Base-by-base conservation (phyloP, 352 stramenopile genomes). In the Pythium myriotylum region DNA sequence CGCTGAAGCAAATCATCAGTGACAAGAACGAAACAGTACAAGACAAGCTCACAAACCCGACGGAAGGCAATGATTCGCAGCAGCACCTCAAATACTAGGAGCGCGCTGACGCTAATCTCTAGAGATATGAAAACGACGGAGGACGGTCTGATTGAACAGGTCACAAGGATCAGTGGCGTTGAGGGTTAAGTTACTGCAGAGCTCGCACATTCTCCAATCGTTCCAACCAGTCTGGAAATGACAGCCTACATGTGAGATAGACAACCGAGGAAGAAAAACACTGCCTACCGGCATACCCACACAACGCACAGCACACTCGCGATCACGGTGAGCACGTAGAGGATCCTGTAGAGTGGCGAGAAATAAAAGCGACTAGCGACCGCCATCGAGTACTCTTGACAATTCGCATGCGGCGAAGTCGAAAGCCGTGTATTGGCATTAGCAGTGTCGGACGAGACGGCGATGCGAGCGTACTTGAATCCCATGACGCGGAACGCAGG, bases 351-450 rank as follows among this genome's bases (percentile, higher is more conserved):
- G 61, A 88, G 74, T 54, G 73, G 76, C 29, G 85, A 94, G 65
- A 94, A 94, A 72, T 94, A 94, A 20, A 94, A 70, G n/a, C 78
- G 82, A 47, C 82, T 91, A 20, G 81, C 79, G 32, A 94, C 71
- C 14, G 84, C 88, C 73, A 90, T 78, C 20, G 77, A 47, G 60
- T 92, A 87, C 67, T 94, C 85, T 40, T 67, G 73, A 49, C 80
- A 94, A 41, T 79, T 64, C 39, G 92, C 76, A 24, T 35, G 54
- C 50, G 65, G 79, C 39, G 64, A 26, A n/a, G 63, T 26, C n/a
- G 53, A 45, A n/a, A 35, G 53, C 1, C 23, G 59, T 10, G 37
- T 32, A 12, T 43, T 20, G 14, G 17, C 52, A 2, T 27, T 27
- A 19, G 60, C 39, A 26, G 19, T 33, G 14, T 23, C 60, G 0